Evolutionary conservation across 257 asterid species (phyloP).

Genomic region (Datura wrightii): DNA sequence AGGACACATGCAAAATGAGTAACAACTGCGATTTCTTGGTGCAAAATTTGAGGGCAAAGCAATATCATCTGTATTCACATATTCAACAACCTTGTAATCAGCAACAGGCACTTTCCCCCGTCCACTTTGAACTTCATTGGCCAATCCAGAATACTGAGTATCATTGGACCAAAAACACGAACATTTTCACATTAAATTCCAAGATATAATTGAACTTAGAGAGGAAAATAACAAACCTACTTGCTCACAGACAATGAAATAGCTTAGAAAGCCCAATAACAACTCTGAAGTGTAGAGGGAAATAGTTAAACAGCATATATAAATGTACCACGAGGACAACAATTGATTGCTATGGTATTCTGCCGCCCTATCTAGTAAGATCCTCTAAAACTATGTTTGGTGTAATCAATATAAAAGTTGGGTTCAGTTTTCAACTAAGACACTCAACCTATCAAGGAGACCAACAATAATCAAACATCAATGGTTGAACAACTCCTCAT

Average conservation of each 20-base stretch:
- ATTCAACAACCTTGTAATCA: conserved; percentile 87
- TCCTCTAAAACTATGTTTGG: too few species aligned
- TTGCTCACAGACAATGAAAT: background rate
- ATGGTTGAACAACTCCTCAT: background rate
- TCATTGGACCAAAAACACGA: background rate
- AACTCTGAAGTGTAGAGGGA: background rate
- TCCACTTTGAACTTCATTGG: conserved; percentile 76
- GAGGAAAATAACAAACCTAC: background rate
- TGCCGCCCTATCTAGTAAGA: too few species aligned
- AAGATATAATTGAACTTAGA: background rate
- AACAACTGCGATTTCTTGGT: conserved; percentile 65
- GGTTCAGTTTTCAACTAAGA: background rate
- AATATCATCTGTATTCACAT: conserved; percentile 47
- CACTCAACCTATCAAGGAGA: background rate
- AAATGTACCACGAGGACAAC: background rate
- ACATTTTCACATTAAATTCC: background rate
- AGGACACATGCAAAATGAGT: conserved; percentile 99
- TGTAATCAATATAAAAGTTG: too few species aligned
- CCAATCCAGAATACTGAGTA: conserved; percentile 82
- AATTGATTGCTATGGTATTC: too few species aligned
- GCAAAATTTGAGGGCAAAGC: conserved; percentile 42
- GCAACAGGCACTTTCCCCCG: conserved; percentile 98
- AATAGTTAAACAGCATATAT: background rate
- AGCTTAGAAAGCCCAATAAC: background rate
- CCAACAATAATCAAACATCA: background rate